A percentile compares a stretch with the other conserved stretches of the same genome.
These are phyloP conservation scores for Metschnikowia bowlesiae DNA, from an alignment of 805 yeast species.

Conservation along the genomic window DNA sequence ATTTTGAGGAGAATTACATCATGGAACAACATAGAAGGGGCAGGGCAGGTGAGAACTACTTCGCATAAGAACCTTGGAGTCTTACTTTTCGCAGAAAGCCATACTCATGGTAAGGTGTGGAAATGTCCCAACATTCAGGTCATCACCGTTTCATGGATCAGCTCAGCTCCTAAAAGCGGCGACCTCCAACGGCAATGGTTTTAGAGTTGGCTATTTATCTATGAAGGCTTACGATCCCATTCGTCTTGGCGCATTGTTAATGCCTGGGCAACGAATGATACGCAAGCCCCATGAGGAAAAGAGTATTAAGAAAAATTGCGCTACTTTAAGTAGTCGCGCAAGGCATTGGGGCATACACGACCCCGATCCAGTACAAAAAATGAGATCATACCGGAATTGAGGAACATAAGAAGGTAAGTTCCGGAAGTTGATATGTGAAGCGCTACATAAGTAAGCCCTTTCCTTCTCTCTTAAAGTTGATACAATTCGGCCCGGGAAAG, in stretches of 20 bases:
- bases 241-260: slow-evolving; percentile 15
- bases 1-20: slow-evolving; percentile 26
- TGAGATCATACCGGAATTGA: too few relatives aligned
- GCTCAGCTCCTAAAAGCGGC: slow-evolving; percentile 56
- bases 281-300: slow-evolving; percentile 4
- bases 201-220: slow-evolving; percentile 63
- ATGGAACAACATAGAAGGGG: slow-evolving; percentile 38
- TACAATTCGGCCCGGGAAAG: too few relatives aligned
- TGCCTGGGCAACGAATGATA: slow-evolving; percentile 12
- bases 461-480: too few relatives aligned
- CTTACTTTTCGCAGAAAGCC: background rate
- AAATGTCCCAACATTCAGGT: slow-evolving; percentile 81
- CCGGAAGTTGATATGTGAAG: too few relatives aligned
- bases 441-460: too few relatives aligned
- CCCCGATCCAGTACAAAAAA: background rate
- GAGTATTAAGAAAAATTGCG: background rate
- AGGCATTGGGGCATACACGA: slow-evolving; percentile 6
- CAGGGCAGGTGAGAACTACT: slow-evolving; percentile 40
- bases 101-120: background rate
- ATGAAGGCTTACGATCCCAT: slow-evolving; percentile 14
- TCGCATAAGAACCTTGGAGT: slow-evolving; percentile 7
- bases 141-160: slow-evolving; percentile 95
- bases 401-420: too few relatives aligned
- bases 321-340: background rate
- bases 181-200: slow-evolving; percentile 98